Base-by-base conservation (phyloP, 2,329 filamentous ascomycete species). In the Metarhizium humberi region DNA sequence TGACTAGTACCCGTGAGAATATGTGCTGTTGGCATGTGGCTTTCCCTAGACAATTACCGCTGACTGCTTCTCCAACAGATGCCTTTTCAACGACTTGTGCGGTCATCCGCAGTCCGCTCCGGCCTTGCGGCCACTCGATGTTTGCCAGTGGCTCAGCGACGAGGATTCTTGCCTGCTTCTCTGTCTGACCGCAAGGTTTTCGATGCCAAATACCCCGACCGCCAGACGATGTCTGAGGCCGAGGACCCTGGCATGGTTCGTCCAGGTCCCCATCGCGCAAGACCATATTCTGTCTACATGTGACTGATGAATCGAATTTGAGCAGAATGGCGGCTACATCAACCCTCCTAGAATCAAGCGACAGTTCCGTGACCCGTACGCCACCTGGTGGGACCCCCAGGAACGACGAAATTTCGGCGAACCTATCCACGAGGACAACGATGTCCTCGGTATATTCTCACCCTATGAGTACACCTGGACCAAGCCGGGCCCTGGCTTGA, bases 381-480 rank as follows among this genome's bases (percentile, higher is more conserved):
- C 74, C 68, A 86, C 90, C 69, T 99, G 91, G 90, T 97, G 91
- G 90, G 92, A 99, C 75, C 88, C 91, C 73, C 94, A 99, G 76
- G 94, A 97, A 73, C 86, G 92, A 70, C 85, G 94, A 67, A 97
- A 99, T 80, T 97, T 89, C 70, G 92, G 92, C 73, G 95, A 99
- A 74, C 90, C 92, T 13, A 84, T 95, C 53, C 92, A 99, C 73
- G 95, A 99, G 74, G 94, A 99, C 72, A 88, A 96, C 73, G 95
- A 99, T 71, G 80, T 91, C 56, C 79, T 97, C 56, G 92, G 91
- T 64, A 87, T 96, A 61, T 92, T 99, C 74, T 87, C 89, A 52
- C 84, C 90, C 2, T 85, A 94, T 71, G 86, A 92, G 66, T 97
- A 99, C 76, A 94, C 85, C 55, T 92, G 94, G 79, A 77, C 79